These are phyloP conservation scores for Tylopilus sp. DNA, from an alignment of 768 basidiomycete genomes.

Conservation along the genomic window DNA sequence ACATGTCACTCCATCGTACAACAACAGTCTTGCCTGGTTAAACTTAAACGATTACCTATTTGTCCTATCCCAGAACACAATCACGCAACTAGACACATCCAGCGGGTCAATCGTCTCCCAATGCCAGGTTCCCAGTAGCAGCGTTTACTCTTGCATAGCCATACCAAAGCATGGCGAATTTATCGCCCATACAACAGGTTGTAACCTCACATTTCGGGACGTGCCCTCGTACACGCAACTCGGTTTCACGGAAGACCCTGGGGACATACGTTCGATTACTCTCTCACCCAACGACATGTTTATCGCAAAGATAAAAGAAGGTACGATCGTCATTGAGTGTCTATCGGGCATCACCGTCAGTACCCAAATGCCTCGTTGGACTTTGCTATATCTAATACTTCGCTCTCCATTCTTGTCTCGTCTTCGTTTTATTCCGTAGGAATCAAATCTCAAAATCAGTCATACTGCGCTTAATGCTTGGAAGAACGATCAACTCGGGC, in stretches of 20 bases:
- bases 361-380: not conserved
- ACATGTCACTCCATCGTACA: not conserved
- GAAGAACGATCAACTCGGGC: not conserved
- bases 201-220: not conserved
- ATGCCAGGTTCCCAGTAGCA: not conserved
- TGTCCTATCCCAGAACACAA: not conserved
- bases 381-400: not conserved
- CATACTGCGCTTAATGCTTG: not conserved
- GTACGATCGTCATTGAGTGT: not conserved
- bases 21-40: not conserved
- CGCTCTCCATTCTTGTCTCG: not conserved
- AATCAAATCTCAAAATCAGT: not conserved
- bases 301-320: not conserved
- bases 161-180: not conserved
- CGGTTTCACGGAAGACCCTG: not conserved
- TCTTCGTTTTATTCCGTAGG: not conserved
- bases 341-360: not conserved
- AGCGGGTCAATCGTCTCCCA: not conserved
- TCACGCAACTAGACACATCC: not conserved
- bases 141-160: not conserved
- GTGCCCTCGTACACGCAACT: not conserved
- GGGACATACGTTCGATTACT: not conserved
- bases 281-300: not conserved
- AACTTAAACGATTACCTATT: too few species aligned
- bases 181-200: not conserved